Evolutionary conservation across 2,329 filamentous ascomycete genomes (phyloP).

Genomic region (Aspergillus carbonarius): DNA sequence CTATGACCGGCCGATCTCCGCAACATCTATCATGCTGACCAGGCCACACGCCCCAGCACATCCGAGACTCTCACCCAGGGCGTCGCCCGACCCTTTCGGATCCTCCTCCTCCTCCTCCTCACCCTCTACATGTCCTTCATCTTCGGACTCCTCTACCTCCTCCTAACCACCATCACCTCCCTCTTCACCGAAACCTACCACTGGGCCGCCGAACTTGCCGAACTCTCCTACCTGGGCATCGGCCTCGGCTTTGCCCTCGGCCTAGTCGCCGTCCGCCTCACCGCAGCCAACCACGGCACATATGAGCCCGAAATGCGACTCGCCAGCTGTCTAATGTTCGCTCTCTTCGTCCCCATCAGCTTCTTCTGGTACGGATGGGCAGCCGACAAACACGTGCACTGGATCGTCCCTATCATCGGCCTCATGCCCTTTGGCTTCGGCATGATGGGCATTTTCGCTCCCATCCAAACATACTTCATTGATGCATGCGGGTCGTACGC

Average conservation of each 20-base stretch:
- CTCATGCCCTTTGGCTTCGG: background rate
- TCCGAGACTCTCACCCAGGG: background rate
- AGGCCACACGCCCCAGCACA: background rate
- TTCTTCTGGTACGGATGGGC: slow-evolving; percentile 59
- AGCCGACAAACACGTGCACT: slow-evolving; percentile 51
- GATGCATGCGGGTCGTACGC: slow-evolving; percentile 53
- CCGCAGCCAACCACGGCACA: slow-evolving; percentile 33
- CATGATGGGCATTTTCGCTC: slow-evolving; percentile 2
- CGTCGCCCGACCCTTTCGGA: slow-evolving; percentile 48
- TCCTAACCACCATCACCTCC: slow-evolving; percentile 50
- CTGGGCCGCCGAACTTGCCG: slow-evolving; percentile 44
- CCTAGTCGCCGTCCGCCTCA: slow-evolving; percentile 14
- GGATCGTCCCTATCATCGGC: slow-evolving; percentile 50
- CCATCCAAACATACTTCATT: slow-evolving; percentile 56
- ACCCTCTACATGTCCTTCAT: slow-evolving; percentile 50
- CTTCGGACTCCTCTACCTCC: slow-evolving; percentile 53
- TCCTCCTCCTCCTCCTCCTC: slow-evolving; percentile 51
- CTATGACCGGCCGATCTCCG: slow-evolving; percentile 3
- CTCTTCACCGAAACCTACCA: slow-evolving; percentile 49
- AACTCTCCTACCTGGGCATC: slow-evolving; percentile 39
- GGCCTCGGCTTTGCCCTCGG: background rate
- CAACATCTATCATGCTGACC: slow-evolving; percentile 6
- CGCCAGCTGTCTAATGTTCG: slow-evolving; percentile 54
- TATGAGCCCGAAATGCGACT: slow-evolving; percentile 48
- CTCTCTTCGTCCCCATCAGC: slow-evolving; percentile 52